Conservation (phyloP, 352 stramenopile species). For the Globisporangium canariense region DNA sequence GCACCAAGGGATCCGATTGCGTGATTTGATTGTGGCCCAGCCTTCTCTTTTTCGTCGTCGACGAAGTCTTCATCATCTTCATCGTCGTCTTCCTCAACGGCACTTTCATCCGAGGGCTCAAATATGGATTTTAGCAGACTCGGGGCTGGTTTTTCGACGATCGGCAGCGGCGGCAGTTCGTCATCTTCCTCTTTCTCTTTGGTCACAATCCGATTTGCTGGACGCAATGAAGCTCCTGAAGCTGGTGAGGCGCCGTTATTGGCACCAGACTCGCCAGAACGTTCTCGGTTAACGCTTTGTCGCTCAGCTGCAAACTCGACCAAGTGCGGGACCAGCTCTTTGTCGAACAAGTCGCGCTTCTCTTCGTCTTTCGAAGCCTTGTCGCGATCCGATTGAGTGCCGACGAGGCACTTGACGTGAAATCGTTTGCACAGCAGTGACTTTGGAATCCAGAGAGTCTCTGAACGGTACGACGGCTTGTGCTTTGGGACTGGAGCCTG, state of each 20-base stretch:
- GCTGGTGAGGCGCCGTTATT: not conserved
- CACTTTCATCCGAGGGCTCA: conserved; percentile 66
- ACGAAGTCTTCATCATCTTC: conserved; percentile 23
- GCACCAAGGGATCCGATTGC: not conserved
- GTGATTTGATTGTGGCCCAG: not conserved
- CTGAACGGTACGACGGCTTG: conserved; percentile 48
- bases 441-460: conserved; percentile 61
- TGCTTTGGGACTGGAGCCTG: not conserved
- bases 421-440: conserved; percentile 82
- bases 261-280: not conserved
- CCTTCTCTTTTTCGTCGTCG: conserved; percentile 15
- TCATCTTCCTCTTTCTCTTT: conserved; percentile 9
- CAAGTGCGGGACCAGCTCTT: conserved; percentile 70
- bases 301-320: conserved; percentile 56
- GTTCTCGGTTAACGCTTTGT: not conserved
- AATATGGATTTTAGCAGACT: conserved; percentile 82
- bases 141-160: conserved; percentile 35
- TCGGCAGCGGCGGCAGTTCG: conserved; percentile 37
- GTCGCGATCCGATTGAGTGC: conserved; percentile 22
- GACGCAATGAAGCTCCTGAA: not conserved
- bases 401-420: conserved; percentile 51
- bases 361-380: conserved; percentile 16
- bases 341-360: conserved; percentile 56
- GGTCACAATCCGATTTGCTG: not conserved
- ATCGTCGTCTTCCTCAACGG: conserved; percentile 34